Conservation (phyloP, 2,329 filamentous ascomycete genomes). For the Tolypocladium nubicola region DNA sequence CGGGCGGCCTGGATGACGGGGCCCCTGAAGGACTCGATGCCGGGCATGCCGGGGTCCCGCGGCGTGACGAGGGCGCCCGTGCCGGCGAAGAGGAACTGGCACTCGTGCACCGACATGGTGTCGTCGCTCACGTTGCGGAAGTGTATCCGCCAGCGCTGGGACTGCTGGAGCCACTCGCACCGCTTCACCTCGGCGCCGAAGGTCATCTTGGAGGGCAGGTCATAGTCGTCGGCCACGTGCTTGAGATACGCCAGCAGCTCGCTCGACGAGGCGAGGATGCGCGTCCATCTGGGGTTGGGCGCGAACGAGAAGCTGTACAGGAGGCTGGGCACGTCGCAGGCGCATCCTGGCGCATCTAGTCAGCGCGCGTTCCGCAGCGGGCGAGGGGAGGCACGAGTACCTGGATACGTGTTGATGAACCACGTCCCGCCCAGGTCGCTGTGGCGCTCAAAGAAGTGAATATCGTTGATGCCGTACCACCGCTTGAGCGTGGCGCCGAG, state of each 20-base stretch:
- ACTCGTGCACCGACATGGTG: conserved; percentile 21
- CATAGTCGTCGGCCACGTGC: conserved; percentile 35
- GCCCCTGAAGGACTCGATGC: conserved; percentile 39
- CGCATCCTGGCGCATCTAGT: conserved; percentile 15
- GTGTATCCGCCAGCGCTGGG: conserved; percentile 21
- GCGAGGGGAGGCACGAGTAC: conserved; percentile 11
- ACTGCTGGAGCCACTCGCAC: conserved; percentile 26
- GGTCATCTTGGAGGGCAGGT: conserved; percentile 25
- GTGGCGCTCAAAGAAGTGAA: conserved; percentile 50
- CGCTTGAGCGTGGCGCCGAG: conserved; percentile 48
- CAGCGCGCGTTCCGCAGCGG: not conserved
- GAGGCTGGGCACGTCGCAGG: conserved; percentile 48
- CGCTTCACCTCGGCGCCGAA: conserved; percentile 25
- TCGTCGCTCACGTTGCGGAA: conserved; percentile 14
- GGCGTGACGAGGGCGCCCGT: conserved; percentile 23
- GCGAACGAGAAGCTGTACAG: conserved; percentile 53
- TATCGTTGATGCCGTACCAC: conserved; percentile 45
- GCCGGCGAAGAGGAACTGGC: conserved; percentile 26
- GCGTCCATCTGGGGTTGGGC: conserved; percentile 49
- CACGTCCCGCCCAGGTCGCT: conserved; percentile 52
- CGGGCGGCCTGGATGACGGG: conserved; percentile 42
- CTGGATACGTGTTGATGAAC: conserved; percentile 52
- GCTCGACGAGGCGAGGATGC: conserved; percentile 40
- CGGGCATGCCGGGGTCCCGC: conserved; percentile 31
- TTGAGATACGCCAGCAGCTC: conserved; percentile 50